Conservation (phyloP, 345 rosid species). For the Populus simonii region DNA sequence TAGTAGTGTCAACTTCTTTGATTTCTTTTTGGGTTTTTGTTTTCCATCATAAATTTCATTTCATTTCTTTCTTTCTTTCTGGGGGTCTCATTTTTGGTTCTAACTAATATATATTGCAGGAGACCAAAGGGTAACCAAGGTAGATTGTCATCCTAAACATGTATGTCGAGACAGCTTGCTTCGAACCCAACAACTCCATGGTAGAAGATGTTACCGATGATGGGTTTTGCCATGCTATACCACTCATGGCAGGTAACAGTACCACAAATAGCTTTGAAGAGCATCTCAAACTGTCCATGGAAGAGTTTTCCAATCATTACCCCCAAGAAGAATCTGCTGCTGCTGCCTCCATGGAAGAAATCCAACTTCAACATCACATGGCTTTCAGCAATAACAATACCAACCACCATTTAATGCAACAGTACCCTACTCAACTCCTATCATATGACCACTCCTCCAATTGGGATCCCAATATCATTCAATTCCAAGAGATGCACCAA, state of each 20-base stretch:
- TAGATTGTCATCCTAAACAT: slow-evolving; percentile 16
- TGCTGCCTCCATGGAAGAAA: slow-evolving; percentile 26
- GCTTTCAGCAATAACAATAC: slow-evolving; percentile 13
- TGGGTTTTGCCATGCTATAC: slow-evolving; percentile 15
- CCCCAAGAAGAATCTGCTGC: slow-evolving; percentile 19
- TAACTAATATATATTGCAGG: not conserved
- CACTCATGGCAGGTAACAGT: slow-evolving; percentile 18
- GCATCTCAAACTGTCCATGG: slow-evolving; percentile 34
- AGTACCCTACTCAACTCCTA: slow-evolving; percentile 15
- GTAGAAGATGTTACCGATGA: slow-evolving; percentile 26
- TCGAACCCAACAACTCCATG: slow-evolving; percentile 38
- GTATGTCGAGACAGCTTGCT: slow-evolving; percentile 47
- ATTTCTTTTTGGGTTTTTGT: not conserved
- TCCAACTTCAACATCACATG: slow-evolving; percentile 44
- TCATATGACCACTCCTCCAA: slow-evolving; percentile 28
- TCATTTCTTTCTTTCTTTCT: not conserved
- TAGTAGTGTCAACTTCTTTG: not conserved
- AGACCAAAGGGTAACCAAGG: not conserved
- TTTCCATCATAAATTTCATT: not conserved
- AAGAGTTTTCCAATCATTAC: slow-evolving; percentile 30
- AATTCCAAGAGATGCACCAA: slow-evolving; percentile 23
- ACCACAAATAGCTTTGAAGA: slow-evolving; percentile 42
- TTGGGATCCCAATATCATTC: slow-evolving; percentile 32
- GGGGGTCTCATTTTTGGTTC: not conserved
- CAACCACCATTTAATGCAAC: slow-evolving; percentile 31